Conservation (phyloP, 2,329 filamentous ascomycete species). For the Didymella keratinophila region DNA sequence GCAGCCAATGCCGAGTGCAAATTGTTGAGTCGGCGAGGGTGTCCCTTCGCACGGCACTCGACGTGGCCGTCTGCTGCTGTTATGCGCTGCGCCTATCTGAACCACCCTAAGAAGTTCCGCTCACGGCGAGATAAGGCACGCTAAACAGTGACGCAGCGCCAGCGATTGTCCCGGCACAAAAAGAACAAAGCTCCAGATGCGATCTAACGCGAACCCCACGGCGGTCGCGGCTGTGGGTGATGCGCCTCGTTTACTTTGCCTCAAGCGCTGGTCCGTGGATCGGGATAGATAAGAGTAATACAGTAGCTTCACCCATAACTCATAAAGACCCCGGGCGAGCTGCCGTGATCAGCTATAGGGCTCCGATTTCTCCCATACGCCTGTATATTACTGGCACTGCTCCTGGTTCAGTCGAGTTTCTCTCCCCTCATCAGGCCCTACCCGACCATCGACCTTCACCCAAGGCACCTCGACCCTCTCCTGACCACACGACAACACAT, state of each 20-base stretch:
- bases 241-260: slow-evolving; percentile 49
- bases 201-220: slow-evolving; percentile 50
- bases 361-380: slow-evolving; percentile 42
- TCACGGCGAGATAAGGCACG: slow-evolving; percentile 38
- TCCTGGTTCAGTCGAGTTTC: slow-evolving; percentile 30
- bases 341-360: slow-evolving; percentile 42
- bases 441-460: slow-evolving; percentile 22
- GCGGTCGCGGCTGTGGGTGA: slow-evolving; percentile 43
- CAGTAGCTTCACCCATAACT: slow-evolving; percentile 36
- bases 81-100: slow-evolving; percentile 25
- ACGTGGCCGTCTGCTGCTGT: slow-evolving; percentile 23
- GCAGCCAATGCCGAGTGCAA: slow-evolving; percentile 17
- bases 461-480: slow-evolving; percentile 18
- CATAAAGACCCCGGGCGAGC: slow-evolving; percentile 46
- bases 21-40: slow-evolving; percentile 22
- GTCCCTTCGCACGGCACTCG: slow-evolving; percentile 15
- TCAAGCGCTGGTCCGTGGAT: slow-evolving; percentile 43
- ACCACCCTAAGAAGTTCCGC: slow-evolving; percentile 19
- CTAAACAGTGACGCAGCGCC: slow-evolving; percentile 40
- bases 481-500: slow-evolving; percentile 18
- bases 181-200: slow-evolving; percentile 44
- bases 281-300: slow-evolving; percentile 50
- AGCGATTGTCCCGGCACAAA: slow-evolving; percentile 37
- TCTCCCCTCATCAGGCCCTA: slow-evolving; percentile 23
- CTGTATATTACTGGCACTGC: slow-evolving; percentile 42